Evolutionary conservation across 164 flowering plant genomes (phyloP), one percentile per base, ranked within the genome.

Genomic region (Warburgia ugandensis): DNA sequence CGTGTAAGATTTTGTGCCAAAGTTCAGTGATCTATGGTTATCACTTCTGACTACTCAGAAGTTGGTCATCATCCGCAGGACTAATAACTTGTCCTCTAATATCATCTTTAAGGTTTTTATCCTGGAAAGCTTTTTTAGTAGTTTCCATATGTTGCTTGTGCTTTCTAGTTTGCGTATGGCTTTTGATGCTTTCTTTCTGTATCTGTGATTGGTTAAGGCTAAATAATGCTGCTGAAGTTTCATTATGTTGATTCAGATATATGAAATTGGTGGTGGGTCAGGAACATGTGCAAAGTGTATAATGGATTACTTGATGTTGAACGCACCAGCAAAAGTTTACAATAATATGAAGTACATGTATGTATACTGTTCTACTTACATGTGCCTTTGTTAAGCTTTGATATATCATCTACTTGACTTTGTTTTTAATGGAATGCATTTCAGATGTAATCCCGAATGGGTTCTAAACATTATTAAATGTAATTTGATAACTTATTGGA

Each of bases 261-360:
- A 77, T 76, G 99, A 89, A 77, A 94, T 94, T 62, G 99, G 99
- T 47, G 99, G 99, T 61, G 99, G 99, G 54, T 84, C 99, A 42
- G 99, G 99, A 70, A 82, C 90, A 54, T 88, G 97, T 75, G 99
- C 97, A 29, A 94, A 83, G 77, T 84, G 97, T 67, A 78, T 92
- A 60, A 77, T 94, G 99, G 99, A 94, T 72, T 94, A 94, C 78
- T 72, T 94, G 56, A 80, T 72, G 94, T 70, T 89, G 75, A 89
- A 94, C 70, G 99, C 96, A 23, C 99, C 99, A 33, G 45, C 71
- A 41, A 77, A 86, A 73, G 81, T 94, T 57, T 94, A 94, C 75
- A 75, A 73, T 59, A 86, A 50, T 62, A 82, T 94, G 99, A 73
- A 67, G 50, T 94, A 88, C 75, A 77, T 50, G 97, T 94, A 94